Evolutionary conservation across 352 stramenopile genomes (phyloP), one percentile per base, ranked within the genome.

Genomic region (Phytophthora fragariaefolia): DNA sequence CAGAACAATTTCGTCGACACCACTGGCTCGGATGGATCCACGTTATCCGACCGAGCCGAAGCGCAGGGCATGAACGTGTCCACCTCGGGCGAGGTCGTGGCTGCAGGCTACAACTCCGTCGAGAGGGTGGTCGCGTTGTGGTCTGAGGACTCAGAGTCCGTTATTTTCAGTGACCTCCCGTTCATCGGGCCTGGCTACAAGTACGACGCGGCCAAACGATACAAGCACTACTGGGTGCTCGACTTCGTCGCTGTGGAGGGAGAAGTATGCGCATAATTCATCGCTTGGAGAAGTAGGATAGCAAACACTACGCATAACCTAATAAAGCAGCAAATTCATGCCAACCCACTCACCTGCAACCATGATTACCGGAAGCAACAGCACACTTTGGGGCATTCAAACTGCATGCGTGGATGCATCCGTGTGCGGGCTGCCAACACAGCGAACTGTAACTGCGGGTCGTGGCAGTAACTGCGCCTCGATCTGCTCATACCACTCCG

Each of bases 151-250:
- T 43, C 63, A 1, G 65, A 66, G 17, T 68, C 76, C 38, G 67
- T 69, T 34, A 71, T 87, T 36, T 75, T 79, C 43, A 54, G 45
- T 13, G 63, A 74, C 57, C 56, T 64, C 32, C 63, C 56, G 49
- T 79, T 66, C 57, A 57, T 79, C 34, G 72, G 72, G 0, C 52
- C 59, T 1, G 72, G 72, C 15, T 76, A 79, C 63, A 63, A 54
- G 23, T 74, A 77, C 67, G 64, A 76, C 55, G 61, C 49, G 20
- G 65, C 52, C 47, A 67, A 74, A 34, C 57, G 60, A 63, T 74
- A 77, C 63, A 68, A 63, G 34, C 63, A 76, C 59, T 79, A 77
- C 72, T 79, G 68, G 63, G 59, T 72, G 26, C 52, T 76, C 12
- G 71, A 76, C 48, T 61, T 79, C 46, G 60, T 58, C 13, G 55